phyloP scores from a whole-genome alignment of 1,284 basidiomycete genomes.

The Microbotryum violaceum region DNA sequence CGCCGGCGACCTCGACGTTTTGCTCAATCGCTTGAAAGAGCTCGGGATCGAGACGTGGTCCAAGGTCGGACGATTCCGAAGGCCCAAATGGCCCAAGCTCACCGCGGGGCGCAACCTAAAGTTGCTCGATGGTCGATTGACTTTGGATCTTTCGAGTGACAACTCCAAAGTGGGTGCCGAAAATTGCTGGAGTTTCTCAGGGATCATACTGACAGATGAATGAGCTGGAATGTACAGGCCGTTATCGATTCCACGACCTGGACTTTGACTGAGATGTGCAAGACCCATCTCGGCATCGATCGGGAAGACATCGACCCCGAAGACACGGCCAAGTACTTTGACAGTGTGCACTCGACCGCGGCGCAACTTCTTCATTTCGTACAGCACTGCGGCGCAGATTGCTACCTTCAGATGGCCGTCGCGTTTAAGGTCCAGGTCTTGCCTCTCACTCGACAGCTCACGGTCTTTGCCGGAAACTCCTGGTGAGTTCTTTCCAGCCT shows the following conservation, averaged over 20 bases:
- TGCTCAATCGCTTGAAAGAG: constrained; percentile 85
- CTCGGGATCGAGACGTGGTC: constrained; percentile 89
- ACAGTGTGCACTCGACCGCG: constrained; percentile 68
- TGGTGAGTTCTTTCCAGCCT: constrained; percentile 55
- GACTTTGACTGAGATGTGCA: constrained; percentile 96
- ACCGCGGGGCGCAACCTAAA: constrained; percentile 64
- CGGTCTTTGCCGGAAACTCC: constrained; percentile 93
- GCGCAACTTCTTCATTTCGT: constrained; percentile 80
- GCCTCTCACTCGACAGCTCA: constrained; percentile 84
- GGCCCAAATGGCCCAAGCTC: constrained; percentile 75
- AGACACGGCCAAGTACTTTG: constrained; percentile 84
- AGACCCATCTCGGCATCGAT: constrained; percentile 74
- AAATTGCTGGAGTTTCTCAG: background rate
- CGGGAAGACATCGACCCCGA: constrained; percentile 93
- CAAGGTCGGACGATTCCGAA: constrained; percentile 81
- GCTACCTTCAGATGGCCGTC: constrained; percentile 94
- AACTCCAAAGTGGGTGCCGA: constrained; percentile 66
- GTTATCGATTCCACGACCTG: constrained; percentile 95
- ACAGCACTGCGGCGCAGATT: constrained; percentile 84
- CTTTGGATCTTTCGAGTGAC: constrained; percentile 90
- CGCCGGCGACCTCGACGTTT: constrained; percentile 81
- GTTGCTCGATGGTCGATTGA: constrained; percentile 74
- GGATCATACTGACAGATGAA: background rate
- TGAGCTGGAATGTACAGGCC: constrained; percentile 47
- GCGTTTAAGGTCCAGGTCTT: constrained; percentile 81